Percentiles rank a stretch among this genome's conserved stretches.
Conservation (phyloP, 306 rosid species). For the Pyrus communis region DNA sequence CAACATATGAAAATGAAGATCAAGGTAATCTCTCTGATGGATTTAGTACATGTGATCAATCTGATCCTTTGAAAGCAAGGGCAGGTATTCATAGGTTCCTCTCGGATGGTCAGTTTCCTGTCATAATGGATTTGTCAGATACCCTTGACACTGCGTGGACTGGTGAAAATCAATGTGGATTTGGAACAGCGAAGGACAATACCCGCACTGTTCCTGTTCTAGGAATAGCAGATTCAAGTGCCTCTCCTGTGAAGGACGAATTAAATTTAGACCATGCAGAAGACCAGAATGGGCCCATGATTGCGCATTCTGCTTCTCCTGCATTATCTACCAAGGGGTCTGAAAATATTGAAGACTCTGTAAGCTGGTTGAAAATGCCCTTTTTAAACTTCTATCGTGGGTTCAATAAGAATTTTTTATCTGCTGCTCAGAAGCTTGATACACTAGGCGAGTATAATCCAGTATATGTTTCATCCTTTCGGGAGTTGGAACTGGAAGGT, state of each 20-base stretch:
- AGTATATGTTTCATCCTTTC: slow-evolving; percentile 56
- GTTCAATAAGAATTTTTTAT: slow-evolving; percentile 45
- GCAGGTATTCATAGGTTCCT: slow-evolving; percentile 39
- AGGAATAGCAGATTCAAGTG: slow-evolving; percentile 30
- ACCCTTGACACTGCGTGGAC: slow-evolving; percentile 93
- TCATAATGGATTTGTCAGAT: slow-evolving; percentile 57
- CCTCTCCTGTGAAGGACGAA: slow-evolving; percentile 18
- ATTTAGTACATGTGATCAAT: slow-evolving; percentile 17
- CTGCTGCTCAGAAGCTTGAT: slow-evolving; percentile 53
- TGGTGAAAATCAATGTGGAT: slow-evolving; percentile 45
- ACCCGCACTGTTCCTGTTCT: slow-evolving; percentile 30
- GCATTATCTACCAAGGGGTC: slow-evolving; percentile 25
- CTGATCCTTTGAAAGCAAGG: slow-evolving; percentile 30
- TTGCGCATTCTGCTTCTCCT: slow-evolving; percentile 22
- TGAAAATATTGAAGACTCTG: slow-evolving; percentile 53
- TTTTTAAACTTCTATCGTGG: slow-evolving; percentile 63
- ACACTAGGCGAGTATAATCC: slow-evolving; percentile 49
- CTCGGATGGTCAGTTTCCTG: slow-evolving; percentile 64
- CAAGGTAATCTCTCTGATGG: slow-evolving; percentile 23
- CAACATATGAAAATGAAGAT: slow-evolving; percentile 30
- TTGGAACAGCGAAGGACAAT: slow-evolving; percentile 35
- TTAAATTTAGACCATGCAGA: slow-evolving; percentile 36
- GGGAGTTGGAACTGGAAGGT: slow-evolving; percentile 64
- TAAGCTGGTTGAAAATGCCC: slow-evolving; percentile 64
- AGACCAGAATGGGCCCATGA: slow-evolving; percentile 38